These are phyloP conservation scores for Curvularia eragrostidis DNA, from an alignment of 2,329 filamentous ascomycete genomes.

Conservation along the genomic window DNA sequence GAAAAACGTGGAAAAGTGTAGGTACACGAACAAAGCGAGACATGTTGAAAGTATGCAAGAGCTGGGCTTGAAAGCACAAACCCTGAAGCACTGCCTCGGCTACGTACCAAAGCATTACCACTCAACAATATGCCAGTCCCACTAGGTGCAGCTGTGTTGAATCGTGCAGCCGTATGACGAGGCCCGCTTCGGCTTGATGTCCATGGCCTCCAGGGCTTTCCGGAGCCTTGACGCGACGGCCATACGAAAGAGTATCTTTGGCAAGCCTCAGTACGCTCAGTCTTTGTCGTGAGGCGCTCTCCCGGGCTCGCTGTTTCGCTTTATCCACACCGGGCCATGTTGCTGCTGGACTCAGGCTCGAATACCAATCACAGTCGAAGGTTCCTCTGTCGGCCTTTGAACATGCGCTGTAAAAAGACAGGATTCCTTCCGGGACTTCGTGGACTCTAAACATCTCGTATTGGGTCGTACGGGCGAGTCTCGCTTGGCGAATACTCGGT, in stretches of 20 bases:
- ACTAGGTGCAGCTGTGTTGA: constrained; percentile 25
- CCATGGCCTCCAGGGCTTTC: constrained; percentile 10
- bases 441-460: constrained; percentile 43
- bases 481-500: constrained; percentile 45
- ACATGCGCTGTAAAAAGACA: constrained; percentile 28
- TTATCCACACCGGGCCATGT: constrained; percentile 14
- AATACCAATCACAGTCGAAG: constrained; percentile 23
- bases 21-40: constrained; percentile 15
- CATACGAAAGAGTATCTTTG: constrained; percentile 8
- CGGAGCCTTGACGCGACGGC: constrained; percentile 12
- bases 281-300: constrained; percentile 11
- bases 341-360: constrained; percentile 29
- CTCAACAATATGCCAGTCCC: constrained; percentile 19
- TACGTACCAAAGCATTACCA: constrained; percentile 32
- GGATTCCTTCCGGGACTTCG: constrained; percentile 24
- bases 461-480: constrained; percentile 46
- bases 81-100: constrained; percentile 21
- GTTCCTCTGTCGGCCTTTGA: constrained; percentile 20
- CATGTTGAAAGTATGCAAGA: constrained; percentile 19
- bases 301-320: constrained; percentile 11
- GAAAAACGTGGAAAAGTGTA: constrained; percentile 8
- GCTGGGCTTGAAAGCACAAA: constrained; percentile 14
- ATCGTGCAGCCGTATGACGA: constrained; percentile 16
- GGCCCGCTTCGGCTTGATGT: constrained; percentile 18
- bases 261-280: constrained; percentile 10